phyloP scores from a whole-genome alignment of 768 basidiomycete genomes.

The Pisolithus marmoratus region DNA sequence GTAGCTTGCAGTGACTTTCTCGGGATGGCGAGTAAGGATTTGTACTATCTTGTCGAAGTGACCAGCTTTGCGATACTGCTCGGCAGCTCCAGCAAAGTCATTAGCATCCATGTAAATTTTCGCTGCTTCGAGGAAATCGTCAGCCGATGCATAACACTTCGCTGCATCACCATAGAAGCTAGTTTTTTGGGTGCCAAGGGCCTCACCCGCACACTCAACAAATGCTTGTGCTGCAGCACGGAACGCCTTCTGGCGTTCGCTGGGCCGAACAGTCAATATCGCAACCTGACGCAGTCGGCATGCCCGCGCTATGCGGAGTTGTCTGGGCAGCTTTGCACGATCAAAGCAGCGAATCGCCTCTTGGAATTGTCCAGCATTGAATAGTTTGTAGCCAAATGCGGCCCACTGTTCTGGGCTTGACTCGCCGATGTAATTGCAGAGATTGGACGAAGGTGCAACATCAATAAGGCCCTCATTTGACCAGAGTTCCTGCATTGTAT shows the following conservation, averaged over 20 bases:
- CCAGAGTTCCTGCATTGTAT: conserved; percentile 46
- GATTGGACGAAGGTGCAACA: conserved; percentile 41
- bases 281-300: conserved; percentile 52
- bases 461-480: conserved; percentile 38
- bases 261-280: conserved; percentile 23
- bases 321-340: conserved; percentile 37
- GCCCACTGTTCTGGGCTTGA: conserved; percentile 48
- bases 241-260: conserved; percentile 33
- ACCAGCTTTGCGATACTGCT: conserved; percentile 42
- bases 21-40: conserved; percentile 13
- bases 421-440: conserved; percentile 47
- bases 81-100: conserved; percentile 39
- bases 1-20: not conserved
- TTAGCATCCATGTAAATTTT: conserved; percentile 35
- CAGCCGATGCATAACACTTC: conserved; percentile 40
- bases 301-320: conserved; percentile 44
- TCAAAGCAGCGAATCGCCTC: conserved; percentile 53
- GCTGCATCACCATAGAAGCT: conserved; percentile 40
- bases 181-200: conserved; percentile 22
- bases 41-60: conserved; percentile 48
- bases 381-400: conserved; percentile 33
- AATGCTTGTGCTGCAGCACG: conserved; percentile 46
- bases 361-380: conserved; percentile 34
- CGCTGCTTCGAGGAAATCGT: conserved; percentile 39
- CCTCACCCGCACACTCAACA: conserved; percentile 31